Conservation (phyloP, 176 grass and related monocot species). For the Cocos nucifera region DNA sequence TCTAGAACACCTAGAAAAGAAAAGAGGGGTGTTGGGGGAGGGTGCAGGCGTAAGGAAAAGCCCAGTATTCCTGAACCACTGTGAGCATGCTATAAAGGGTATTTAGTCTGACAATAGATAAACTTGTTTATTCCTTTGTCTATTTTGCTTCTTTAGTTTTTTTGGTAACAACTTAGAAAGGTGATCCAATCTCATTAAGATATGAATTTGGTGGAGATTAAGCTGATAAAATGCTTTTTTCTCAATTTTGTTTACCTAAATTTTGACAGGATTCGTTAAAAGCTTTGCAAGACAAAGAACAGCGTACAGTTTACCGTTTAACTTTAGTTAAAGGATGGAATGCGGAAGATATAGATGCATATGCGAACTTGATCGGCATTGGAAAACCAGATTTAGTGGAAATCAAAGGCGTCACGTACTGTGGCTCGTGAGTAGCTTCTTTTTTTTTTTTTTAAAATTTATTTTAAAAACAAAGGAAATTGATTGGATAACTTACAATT, state of each 20-base stretch:
- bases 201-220: no score
- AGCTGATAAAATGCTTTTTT: no score
- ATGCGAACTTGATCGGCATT: constrained; percentile 66
- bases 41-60: no score
- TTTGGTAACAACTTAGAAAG: no score
- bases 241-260: not conserved
- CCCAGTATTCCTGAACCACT: no score
- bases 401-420: constrained; percentile 98
- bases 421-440: constrained; percentile 67
- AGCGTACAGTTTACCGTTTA: constrained; percentile 79
- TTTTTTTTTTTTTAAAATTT: not conserved
- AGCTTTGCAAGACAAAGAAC: constrained; percentile 71
- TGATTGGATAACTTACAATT: not conserved
- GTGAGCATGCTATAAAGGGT: no score
- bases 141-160: no score
- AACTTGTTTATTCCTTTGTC: no score
- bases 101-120: no score
- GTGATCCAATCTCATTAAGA: no score
- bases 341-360: constrained; percentile 80
- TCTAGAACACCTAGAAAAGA: no score
- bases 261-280: constrained; percentile 67
- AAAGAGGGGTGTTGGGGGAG: no score
- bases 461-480: not conserved
- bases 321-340: constrained; percentile 99
- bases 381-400: constrained; percentile 91